Base-by-base conservation (phyloP, 1,139 yeast species). In the Blastobotrys niveus region DNA sequence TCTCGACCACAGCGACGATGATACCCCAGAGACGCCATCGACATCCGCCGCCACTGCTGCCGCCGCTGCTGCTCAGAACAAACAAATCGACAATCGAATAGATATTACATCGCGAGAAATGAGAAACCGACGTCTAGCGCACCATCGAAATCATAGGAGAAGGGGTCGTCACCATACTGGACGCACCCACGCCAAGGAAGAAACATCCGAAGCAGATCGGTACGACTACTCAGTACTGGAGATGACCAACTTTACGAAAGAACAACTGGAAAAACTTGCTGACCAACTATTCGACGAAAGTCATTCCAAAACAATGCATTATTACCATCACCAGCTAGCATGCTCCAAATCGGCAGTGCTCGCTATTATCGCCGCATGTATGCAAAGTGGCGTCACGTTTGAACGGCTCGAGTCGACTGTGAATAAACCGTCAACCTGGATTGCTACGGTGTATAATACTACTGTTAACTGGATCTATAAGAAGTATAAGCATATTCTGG, bases 391-490 rank as follows among this genome's bases (percentile, higher is more conserved):
- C 5, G 20, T 32, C 12, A 32, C 17, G 10, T 17, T 18, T 18
- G 14, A 6, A 14, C 34, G 20, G 20, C 17, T 32, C 10, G 34
- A 32, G 14, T 10, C n/a, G 20, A n/a, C 6, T 7, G 20, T 32
- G 21, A 17, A 32, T 12, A 32, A 32, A 12, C 34, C 34, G 17
- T 14, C 10, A 4, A 20, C n/a, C 20, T 32, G 34, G 34, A 32
- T 32, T 32, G 18, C 34, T 17, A 20, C 20, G 5, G 34, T 32
- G 8, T 32, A 32, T 17, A 32, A 32, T 9, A 32, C 20, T 17
- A 32, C 34, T 17, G 14, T 32, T 5, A 32, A n/a, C 22, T 32
- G 34, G 34, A 7, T 32, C 10, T 32, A 32, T 12, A 32, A 32
- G 20, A 4, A 9, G 17, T 32, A 32, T 9, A 32, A 32, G 22